A percentile compares a stretch with the other conserved stretches of the same genome.
These are phyloP conservation scores for Globisporangium alternatum DNA, from an alignment of 352 stramenopile genomes.

Conservation along the genomic window DNA sequence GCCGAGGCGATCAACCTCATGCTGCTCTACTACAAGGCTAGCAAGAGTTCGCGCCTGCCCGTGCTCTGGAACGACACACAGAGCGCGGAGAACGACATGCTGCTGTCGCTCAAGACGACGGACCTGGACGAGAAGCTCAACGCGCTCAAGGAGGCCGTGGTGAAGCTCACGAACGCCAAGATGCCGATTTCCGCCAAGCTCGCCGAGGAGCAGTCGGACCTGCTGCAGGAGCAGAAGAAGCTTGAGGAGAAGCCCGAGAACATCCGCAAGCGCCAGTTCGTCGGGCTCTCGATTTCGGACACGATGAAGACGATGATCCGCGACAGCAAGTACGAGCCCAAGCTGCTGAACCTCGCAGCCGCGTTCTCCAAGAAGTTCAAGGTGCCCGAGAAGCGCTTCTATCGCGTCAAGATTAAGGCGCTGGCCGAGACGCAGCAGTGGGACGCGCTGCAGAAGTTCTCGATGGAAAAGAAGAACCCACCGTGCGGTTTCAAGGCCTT, in stretches of 20 bases:
- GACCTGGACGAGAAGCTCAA: slow-evolving; percentile 68
- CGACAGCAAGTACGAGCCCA: slow-evolving; percentile 81
- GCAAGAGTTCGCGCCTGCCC: slow-evolving; percentile 55
- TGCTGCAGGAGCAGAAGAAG: slow-evolving; percentile 85
- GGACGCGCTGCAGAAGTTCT: slow-evolving; percentile 87
- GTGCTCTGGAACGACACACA: slow-evolving; percentile 61
- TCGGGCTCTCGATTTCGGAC: slow-evolving; percentile 83
- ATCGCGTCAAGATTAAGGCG: slow-evolving; percentile 89
- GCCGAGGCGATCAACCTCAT: slow-evolving; percentile 72
- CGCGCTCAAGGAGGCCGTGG: slow-evolving; percentile 59
- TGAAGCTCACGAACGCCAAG: slow-evolving; percentile 71
- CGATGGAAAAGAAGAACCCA: slow-evolving; percentile 81
- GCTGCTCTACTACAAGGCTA: slow-evolving; percentile 74
- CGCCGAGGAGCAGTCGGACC: slow-evolving; percentile 83
- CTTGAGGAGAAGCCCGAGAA: slow-evolving; percentile 80
- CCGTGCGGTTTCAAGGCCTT: slow-evolving; percentile 86
- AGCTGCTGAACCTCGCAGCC: slow-evolving; percentile 62
- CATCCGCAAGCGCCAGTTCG: slow-evolving; percentile 75
- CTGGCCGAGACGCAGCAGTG: slow-evolving; percentile 83
- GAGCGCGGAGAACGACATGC: slow-evolving; percentile 70
- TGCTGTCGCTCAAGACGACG: slow-evolving; percentile 61
- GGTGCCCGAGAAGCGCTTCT: slow-evolving; percentile 89
- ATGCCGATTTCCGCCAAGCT: slow-evolving; percentile 61
- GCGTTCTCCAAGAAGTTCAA: slow-evolving; percentile 88
- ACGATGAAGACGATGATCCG: slow-evolving; percentile 81